These are phyloP conservation scores for Colletotrichum lupini DNA, from an alignment of 2,329 filamentous ascomycete genomes.

Conservation along the genomic window DNA sequence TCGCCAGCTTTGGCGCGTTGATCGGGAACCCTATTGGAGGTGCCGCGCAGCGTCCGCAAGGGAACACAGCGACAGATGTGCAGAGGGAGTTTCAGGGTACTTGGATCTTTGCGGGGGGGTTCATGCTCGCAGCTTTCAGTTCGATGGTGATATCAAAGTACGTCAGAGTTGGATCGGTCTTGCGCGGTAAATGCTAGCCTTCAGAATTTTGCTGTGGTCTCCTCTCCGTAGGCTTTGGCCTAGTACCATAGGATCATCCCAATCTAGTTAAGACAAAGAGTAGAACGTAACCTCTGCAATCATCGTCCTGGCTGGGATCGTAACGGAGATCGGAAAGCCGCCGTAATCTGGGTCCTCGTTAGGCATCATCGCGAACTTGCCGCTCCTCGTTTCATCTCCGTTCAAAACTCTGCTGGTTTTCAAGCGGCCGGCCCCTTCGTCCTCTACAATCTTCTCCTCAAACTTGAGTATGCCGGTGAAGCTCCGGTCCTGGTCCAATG, in stretches of 20 bases:
- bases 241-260: background rate
- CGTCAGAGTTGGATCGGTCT: slow-evolving; percentile 9
- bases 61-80: background rate
- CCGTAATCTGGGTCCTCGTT: slow-evolving; percentile 66
- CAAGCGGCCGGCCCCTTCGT: slow-evolving; percentile 34
- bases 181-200: slow-evolving; percentile 13
- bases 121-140: slow-evolving; percentile 23
- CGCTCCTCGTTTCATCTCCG: slow-evolving; percentile 54
- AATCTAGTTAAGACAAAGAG: background rate
- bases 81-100: slow-evolving; percentile 27
- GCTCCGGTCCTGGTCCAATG: background rate
- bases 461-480: slow-evolving; percentile 43
- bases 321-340: slow-evolving; percentile 64
- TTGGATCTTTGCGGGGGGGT: slow-evolving; percentile 24
- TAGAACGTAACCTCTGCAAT: slow-evolving; percentile 49
- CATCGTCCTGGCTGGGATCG: slow-evolving; percentile 60
- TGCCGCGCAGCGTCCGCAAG: slow-evolving; percentile 11
- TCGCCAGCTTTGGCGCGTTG: slow-evolving; percentile 30
- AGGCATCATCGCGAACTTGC: slow-evolving; percentile 59
- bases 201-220: background rate
- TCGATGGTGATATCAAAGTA: slow-evolving; percentile 15
- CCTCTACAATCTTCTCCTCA: slow-evolving; percentile 47
- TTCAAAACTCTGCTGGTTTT: slow-evolving; percentile 43
- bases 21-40: slow-evolving; percentile 35
- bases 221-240: background rate